Base-by-base conservation (phyloP, 2,329 filamentous ascomycete genomes). In the Apiospora saccharicola region DNA sequence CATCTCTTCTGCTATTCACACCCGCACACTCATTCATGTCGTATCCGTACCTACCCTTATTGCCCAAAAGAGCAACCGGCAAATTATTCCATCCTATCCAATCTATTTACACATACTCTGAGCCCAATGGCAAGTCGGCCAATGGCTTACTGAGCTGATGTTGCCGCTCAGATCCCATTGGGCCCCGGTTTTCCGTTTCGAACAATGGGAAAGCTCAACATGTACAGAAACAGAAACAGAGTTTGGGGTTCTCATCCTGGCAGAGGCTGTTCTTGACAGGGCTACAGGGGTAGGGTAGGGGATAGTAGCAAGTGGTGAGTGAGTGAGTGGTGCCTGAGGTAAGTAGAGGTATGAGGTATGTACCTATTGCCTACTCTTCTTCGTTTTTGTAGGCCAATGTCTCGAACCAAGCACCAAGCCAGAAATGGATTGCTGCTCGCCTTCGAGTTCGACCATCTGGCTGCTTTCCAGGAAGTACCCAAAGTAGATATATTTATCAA, bases 221-320 rank as follows among this genome's bases (percentile, higher is more conserved):
- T 37, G 53, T 61, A 61, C 30, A 41, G 57, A 64, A 24, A 61
- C 30, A 41, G 57, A 64, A 24, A 41, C 57, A 64, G 57, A 64
- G 57, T 64, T 64, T 64, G 57, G 57, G 57, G 57, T 34, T 41
- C 43, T 41, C 57, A 64, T 64, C 57, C 57, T 64, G 57, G 57
- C 57, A 64, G 57, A 64, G 57, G 57, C 57, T 64, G 57, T 41
- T 64, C 30, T 64, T 64, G 57, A 41, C 57, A 64, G 57, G 57
- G 57, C 57, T 41, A 64, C 53, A 57, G 53, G 53, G 51, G 16
- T 26, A 26, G 16, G 4, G 13, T 57, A 30, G 24, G 26, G 26
- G 26, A 30, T 30, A 2, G 26, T 30, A 30, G 26, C 26, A 30
- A 30, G 26, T 30, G 26, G 26, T 30, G 26, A 30, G 26, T 30